Percentiles rank a stretch among this genome's conserved stretches.
Evolutionary conservation across 306 rosid genomes (phyloP).

Genomic region (Senna siamea): DNA sequence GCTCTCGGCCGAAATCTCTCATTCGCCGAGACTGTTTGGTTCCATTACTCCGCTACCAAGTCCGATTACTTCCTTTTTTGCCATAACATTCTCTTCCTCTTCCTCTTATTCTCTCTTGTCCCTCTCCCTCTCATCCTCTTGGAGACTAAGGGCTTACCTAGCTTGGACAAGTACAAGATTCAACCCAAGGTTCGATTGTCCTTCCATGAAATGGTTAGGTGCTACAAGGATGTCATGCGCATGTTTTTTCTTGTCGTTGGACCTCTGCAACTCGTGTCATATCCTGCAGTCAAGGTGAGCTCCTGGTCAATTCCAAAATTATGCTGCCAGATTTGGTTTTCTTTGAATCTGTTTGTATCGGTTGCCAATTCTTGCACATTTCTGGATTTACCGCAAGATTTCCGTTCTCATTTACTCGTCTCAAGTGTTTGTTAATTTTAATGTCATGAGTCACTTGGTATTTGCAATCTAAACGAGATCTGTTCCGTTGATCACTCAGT

Average conservation of each 20-base stretch:
- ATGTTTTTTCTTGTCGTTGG: conserved; percentile 82
- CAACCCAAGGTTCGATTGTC: conserved; percentile 87
- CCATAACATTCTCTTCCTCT: conserved; percentile 83
- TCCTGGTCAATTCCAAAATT: background rate
- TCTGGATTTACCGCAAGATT: background rate
- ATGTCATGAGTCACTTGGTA: background rate
- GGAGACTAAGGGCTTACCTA: conserved; percentile 55
- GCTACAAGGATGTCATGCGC: conserved; percentile 82
- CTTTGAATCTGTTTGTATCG: background rate
- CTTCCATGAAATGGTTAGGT: conserved; percentile 48
- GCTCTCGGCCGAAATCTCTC: conserved; percentile 79
- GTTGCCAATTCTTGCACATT: background rate
- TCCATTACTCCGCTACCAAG: conserved; percentile 71
- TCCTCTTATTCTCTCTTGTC: conserved; percentile 66
- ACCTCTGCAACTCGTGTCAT: conserved; percentile 86
- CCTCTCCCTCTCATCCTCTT: conserved; percentile 72
- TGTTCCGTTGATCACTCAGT: background rate
- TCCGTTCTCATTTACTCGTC: too few species aligned
- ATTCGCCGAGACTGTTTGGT: conserved; percentile 73
- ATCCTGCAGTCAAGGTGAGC: conserved; percentile 71
- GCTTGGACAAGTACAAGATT: conserved; percentile 69
- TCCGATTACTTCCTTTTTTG: conserved; percentile 85
- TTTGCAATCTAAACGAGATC: conserved; percentile 12
- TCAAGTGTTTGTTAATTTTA: background rate
- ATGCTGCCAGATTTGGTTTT: background rate